Evolutionary conservation across 1,139 yeast genomes (phyloP), one percentile per base, ranked within the genome.

Genomic region (Zygosaccharomyces pseudobailii): DNA sequence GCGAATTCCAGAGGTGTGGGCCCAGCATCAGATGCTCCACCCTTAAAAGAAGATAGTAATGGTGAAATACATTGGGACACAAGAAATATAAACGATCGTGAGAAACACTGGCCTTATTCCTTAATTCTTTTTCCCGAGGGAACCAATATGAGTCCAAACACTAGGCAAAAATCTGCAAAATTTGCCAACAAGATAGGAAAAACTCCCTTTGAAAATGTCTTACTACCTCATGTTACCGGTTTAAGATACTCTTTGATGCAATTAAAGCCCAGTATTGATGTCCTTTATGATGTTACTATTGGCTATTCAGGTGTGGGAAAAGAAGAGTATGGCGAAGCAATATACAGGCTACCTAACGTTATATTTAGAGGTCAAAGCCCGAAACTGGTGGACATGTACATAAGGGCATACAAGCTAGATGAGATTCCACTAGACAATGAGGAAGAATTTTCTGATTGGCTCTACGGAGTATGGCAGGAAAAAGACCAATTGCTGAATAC

Each of bases 61-160:
- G 66, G 67, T 19, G 52, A 54, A 40, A 67, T 71, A 2, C 40
- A 49, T n/a, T 56, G 61, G 57, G 56, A 57, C 20, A 30, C 46
- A 1, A 46, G 48, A 1, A 48, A 50, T 4, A 22, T 57, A 10
- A 38, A 36, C 30, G 61, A 60, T 23, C 59, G 56, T 30, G 75
- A 78, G 75, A 47, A 49, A 4, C 47, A 58, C 6, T 71, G 74
- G 74, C 74, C 75, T 5, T 82, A 79, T 55, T 71, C 71, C 61
- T 63, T 92, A 46, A 68, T 90, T 24, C 66, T 92, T 30, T 92
- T 84, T 67, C 98, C 99, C 1, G 99, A 92, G 66, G 99, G 99
- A 2, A 92, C 99, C 0, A 94, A 89, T 45, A 71, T 87, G 50
- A 82, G 94, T 33, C 72, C 72, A 9, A 75, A 79, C 54, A 88